phyloP scores from a whole-genome alignment of 2,329 filamentous ascomycete species.

The Scedosporium apiospermum region DNA sequence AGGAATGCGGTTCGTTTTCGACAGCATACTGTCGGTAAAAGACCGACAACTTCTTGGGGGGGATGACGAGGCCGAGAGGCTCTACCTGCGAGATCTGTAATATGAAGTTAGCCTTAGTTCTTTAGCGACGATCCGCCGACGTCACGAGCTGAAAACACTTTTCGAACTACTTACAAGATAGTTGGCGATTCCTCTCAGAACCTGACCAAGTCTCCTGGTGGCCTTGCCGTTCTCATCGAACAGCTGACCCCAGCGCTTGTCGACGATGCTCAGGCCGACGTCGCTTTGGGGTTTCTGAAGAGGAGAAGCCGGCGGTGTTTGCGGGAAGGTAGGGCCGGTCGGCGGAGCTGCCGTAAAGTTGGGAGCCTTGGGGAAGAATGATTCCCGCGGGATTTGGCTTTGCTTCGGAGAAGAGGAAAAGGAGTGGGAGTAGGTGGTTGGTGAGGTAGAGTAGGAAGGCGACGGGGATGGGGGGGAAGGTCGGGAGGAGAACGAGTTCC shows the following conservation, averaged over 20 bases:
- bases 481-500: not conserved
- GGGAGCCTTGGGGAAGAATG: not conserved
- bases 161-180: constrained; percentile 49
- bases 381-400: not conserved
- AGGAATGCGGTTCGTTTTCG: constrained; percentile 57
- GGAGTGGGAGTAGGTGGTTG: not conserved
- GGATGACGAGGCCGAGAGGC: constrained; percentile 47
- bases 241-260: constrained; percentile 67
- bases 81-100: constrained; percentile 4
- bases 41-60: constrained; percentile 63
- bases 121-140: not conserved
- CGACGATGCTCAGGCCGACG: constrained; percentile 33
- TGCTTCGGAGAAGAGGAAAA: not conserved
- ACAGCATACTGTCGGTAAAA: constrained; percentile 63
- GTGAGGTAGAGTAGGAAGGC: not conserved
- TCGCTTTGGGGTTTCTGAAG: not conserved
- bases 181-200: constrained; percentile 63
- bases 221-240: constrained; percentile 61
- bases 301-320: not conserved
- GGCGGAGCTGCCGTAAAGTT: not conserved
- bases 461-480: not conserved
- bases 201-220: constrained; percentile 58
- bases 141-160: not conserved
- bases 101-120: not conserved
- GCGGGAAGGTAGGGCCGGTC: not conserved